Evolutionary conservation across 768 basidiomycete species (phyloP), one percentile per base, ranked within the genome.

Genomic region (Candolleomyces aberdarensis): DNA sequence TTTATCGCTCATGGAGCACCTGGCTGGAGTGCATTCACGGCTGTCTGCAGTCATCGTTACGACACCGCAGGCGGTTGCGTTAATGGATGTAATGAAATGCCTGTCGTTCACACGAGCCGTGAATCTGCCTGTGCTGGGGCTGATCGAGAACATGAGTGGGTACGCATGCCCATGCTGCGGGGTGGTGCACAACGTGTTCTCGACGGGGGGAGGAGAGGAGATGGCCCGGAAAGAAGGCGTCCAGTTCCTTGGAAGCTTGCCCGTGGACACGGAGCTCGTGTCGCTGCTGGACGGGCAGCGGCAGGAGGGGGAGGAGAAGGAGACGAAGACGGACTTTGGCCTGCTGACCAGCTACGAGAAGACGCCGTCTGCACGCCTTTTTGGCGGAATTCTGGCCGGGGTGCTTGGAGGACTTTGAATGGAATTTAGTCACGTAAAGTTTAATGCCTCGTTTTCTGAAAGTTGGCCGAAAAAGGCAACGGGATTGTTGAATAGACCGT

Each of bases 121-220:
- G 65, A 83, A 85, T 55, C 78, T 98, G 13, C 94, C 90, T 14
- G 88, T 99, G 40, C 77, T 96, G 59, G 97, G 97, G 9, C 73
- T 99, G 54, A 87, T 99, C 66, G 97, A 98, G 72, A 99, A 98
- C 76, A 98, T 98, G 97, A 92, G 93, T 64, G 97, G 97, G 54
- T 98, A 97, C 75, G 91, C 90, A 19, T 98, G 96, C 70, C 97
- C 97, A 49, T 97, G 96, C 71, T 98, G 97, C 71, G 93, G 93
- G 15, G 96, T 98, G 73, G 79, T 98, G 66, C 93, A 88, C 78
- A 93, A 96, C 72, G 85, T 97, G 57, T 99, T 98, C 73, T 97
- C 95, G 8, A 89, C 87, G 4, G 94, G 94, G 15, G 97, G 97
- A 2, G 97, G 96, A 1, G 85, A 89, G 74, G 90, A 88, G 68